Base-by-base conservation (phyloP, 2,329 filamentous ascomycete genomes). In the Xylariaceae sp. region DNA sequence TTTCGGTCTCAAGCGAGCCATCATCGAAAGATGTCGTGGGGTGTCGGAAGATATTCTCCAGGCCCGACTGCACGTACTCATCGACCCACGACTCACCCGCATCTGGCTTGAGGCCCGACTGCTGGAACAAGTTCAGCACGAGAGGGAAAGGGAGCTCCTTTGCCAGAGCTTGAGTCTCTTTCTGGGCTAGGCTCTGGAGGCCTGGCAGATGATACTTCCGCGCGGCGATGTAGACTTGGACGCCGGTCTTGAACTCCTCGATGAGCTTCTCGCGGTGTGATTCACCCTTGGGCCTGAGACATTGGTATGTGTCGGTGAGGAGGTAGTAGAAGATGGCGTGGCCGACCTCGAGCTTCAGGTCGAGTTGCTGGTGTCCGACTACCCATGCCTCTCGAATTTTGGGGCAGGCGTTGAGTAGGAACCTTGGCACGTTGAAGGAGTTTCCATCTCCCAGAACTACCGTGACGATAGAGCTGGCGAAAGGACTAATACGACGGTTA, bases 251-350 rank as follows among this genome's bases (percentile, higher is more conserved):
- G 13, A 70, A 61, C 51, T 69, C 67, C 11, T 48, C 44, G 30
- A 57, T 52, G 9, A 54, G 18, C 37, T 53, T 65, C 39, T 68
- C 62, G 11, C 53, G 17, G 3, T 23, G 47, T 13, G 61, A 60
- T 0, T 39, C 50, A 37, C 65, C 64, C 53, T 63, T 56, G 13
- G 63, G 66, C 39, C 58, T 59, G 13, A 70, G 64, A 18, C 61
- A 66, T 51, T 69, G 64, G 44, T 68, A 70, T 10, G 57, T 65
- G 53, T 57, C 62, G 9, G 67, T 66, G 4, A 66, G 64, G 50
- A 70, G 60, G 52, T 65, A 65, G 50, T 68, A 65, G 49, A 66
- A 66, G 11, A 70, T 55, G 17, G 66, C 58, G 54, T 70, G 67
- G 10, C 65, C 63, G 48, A 61, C 51, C 4, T 52, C 49, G 2